Evolutionary conservation across 352 stramenopile species (phyloP).

Genomic region (Blastocystis sp.): DNA sequence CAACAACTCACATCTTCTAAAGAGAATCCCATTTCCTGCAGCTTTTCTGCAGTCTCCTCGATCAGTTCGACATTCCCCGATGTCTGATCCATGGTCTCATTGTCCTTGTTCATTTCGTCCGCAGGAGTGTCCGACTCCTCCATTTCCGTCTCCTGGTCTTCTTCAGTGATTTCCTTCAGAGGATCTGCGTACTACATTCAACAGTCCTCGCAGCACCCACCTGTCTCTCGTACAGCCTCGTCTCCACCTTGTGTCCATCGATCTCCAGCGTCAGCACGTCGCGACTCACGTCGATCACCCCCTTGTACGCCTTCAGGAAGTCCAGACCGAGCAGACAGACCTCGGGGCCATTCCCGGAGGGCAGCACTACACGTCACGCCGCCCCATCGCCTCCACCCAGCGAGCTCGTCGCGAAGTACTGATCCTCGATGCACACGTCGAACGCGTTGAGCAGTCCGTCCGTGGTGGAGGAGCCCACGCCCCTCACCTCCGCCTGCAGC

Average conservation of each 20-base stretch:
- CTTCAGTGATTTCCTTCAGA: background rate
- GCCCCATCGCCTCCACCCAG: background rate
- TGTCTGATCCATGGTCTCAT: background rate
- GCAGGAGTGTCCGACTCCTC: background rate
- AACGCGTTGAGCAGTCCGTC: conserved; percentile 9
- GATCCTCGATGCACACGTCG: conserved; percentile 42
- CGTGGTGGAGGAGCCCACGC: background rate
- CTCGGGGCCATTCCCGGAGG: background rate
- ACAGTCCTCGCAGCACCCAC: background rate
- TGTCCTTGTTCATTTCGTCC: background rate
- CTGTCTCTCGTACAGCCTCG: background rate
- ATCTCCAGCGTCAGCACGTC: conserved; percentile 2
- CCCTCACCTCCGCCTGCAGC: background rate
- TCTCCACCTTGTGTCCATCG: conserved; percentile 11
- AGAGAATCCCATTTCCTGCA: background rate
- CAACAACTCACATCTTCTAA: background rate
- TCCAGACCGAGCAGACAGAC: conserved; percentile 35
- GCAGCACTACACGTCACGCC: background rate
- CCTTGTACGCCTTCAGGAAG: conserved; percentile 56
- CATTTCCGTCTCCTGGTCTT: conserved; percentile 1
- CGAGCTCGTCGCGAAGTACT: conserved; percentile 6
- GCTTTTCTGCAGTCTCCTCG: background rate
- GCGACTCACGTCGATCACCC: conserved; percentile 17
- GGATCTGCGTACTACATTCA: conserved; percentile 11
- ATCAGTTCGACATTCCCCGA: background rate